Conservation (phyloP, 192 early-diverging fungal genomes). For the Podila epigama region DNA sequence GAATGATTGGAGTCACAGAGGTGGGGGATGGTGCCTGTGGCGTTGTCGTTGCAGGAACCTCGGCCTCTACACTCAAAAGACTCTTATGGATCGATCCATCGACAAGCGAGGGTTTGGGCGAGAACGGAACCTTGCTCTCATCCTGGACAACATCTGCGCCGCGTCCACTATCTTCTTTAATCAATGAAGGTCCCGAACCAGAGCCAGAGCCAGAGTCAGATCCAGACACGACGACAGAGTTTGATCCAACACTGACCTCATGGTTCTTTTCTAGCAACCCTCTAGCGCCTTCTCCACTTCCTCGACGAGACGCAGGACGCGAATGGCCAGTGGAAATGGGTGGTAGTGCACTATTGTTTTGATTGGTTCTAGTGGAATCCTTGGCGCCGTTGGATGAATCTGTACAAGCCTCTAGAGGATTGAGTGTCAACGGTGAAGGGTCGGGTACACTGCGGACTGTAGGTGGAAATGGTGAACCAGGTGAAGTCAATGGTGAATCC, state of each 20-base stretch:
- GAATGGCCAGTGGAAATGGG: not conserved
- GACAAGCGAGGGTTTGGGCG: slow-evolving; percentile 1
- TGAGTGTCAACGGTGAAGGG: slow-evolving; percentile 11
- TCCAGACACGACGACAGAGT: too few relatives aligned
- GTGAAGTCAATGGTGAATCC: slow-evolving; percentile 26
- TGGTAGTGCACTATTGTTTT: not conserved
- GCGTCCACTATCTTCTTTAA: slow-evolving; percentile 12
- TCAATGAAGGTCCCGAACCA: not conserved
- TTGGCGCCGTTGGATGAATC: not conserved
- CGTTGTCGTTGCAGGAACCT: not conserved
- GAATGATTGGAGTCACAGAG: not conserved
- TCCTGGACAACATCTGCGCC: slow-evolving; percentile 3
- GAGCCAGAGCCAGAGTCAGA: too few relatives aligned
- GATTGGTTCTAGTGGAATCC: not conserved
- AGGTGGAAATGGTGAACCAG: slow-evolving; percentile 20
- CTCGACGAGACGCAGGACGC: not conserved
- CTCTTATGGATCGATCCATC: slow-evolving; percentile 19
- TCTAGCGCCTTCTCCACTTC: slow-evolving; percentile 1
- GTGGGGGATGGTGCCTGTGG: not conserved
- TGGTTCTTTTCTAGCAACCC: not conserved
- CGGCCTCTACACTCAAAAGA: not conserved
- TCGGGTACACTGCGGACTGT: slow-evolving; percentile 12
- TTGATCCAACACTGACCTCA: not conserved
- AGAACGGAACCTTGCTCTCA: slow-evolving; percentile 5
- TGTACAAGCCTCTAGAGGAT: not conserved